Evolutionary conservation across 2,329 filamentous ascomycete genomes (phyloP).

Genomic region (Aspergillus viridinutans): DNA sequence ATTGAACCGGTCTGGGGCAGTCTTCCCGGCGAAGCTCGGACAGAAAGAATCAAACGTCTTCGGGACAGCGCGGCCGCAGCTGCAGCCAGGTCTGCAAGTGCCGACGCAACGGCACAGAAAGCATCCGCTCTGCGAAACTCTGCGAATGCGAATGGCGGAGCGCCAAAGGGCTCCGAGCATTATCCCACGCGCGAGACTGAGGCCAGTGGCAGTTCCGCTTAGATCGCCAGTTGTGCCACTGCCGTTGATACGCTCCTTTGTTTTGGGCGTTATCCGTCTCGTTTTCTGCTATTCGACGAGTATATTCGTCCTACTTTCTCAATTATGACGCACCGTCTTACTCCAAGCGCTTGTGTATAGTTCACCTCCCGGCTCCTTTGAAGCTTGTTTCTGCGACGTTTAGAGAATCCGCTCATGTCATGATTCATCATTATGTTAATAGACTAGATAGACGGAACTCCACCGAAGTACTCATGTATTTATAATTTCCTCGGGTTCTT

Average conservation of each 20-base stretch:
- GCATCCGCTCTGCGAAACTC: conserved; percentile 1
- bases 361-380: background rate
- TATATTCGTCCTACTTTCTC: background rate
- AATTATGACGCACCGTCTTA: background rate
- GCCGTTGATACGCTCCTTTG: background rate
- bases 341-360: background rate
- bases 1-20: conserved; percentile 39
- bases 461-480: background rate
- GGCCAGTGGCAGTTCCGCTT: background rate
- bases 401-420: background rate
- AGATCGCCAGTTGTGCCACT: background rate
- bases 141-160: background rate
- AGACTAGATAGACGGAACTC: background rate
- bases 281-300: background rate
- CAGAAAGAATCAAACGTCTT: conserved; percentile 35
- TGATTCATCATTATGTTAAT: conserved; percentile 2
- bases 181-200: background rate
- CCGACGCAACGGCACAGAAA: conserved; percentile 10
- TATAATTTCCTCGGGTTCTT: background rate
- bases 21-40: conserved; percentile 36
- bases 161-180: background rate
- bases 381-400: background rate
- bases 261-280: background rate
- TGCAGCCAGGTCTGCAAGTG: conserved; percentile 5
- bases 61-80: conserved; percentile 25